Conservation (phyloP, 352 stramenopile species). For the Pythium folliculosum region DNA sequence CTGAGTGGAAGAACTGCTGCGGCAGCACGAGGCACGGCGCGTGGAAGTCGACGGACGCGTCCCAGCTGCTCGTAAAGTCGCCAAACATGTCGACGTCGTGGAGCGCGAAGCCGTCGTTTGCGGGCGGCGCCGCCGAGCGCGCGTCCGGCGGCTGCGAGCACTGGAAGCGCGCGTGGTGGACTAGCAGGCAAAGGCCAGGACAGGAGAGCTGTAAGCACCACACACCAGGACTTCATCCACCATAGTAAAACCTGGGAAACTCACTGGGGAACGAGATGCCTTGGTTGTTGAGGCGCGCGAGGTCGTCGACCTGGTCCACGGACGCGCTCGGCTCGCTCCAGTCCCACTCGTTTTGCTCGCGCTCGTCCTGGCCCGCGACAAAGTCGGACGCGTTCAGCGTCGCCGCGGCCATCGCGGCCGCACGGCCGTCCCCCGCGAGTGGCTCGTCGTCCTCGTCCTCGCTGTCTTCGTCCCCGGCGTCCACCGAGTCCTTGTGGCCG, state of each 20-base stretch:
- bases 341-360: conserved; percentile 24
- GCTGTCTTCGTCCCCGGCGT: neutral
- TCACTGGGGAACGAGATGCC: conserved; percentile 59
- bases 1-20: conserved; percentile 62
- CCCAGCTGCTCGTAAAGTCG: conserved; percentile 58
- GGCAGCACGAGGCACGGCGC: conserved; percentile 56
- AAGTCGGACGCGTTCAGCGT: conserved; percentile 14
- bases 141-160: conserved; percentile 15
- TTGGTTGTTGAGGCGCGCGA: conserved; percentile 35
- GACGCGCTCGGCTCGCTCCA: conserved; percentile 61
- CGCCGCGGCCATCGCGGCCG: neutral
- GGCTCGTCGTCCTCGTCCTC: conserved; percentile 4
- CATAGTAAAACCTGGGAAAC: too few relatives aligned
- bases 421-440: neutral
- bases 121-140: conserved; percentile 9
- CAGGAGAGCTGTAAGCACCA: neutral
- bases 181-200: conserved; percentile 21
- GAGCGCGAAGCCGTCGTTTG: conserved; percentile 9
- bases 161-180: conserved; percentile 46
- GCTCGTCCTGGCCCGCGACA: conserved; percentile 12
- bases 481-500: too few relatives aligned
- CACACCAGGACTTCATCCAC: too few relatives aligned
- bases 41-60: conserved; percentile 63
- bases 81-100: conserved; percentile 45
- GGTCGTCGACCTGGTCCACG: conserved; percentile 37